Evolutionary conservation across 2,329 filamentous ascomycete species (phyloP).

Genomic region (Aspergillus sp.): DNA sequence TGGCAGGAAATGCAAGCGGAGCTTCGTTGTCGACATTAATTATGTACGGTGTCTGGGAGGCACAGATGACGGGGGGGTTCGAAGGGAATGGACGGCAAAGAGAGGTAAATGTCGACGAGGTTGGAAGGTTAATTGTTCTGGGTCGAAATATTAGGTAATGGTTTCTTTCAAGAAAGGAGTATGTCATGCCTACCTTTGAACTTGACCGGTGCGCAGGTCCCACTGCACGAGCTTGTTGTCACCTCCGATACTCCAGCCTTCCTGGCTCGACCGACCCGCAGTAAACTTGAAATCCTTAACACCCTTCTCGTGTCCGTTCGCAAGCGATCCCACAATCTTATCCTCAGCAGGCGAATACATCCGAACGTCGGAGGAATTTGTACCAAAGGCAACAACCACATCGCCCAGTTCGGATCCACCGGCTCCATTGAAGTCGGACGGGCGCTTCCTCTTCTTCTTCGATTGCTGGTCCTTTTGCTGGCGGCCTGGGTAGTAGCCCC

Average conservation of each 20-base stretch:
- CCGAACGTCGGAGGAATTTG: slow-evolving; percentile 42
- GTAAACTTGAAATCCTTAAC: slow-evolving; percentile 48
- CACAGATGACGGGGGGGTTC: slow-evolving; percentile 42
- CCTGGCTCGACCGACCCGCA: slow-evolving; percentile 28
- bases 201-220: slow-evolving; percentile 41
- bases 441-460: slow-evolving; percentile 48
- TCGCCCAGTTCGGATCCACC: slow-evolving; percentile 31
- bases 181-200: slow-evolving; percentile 33
- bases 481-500: slow-evolving; percentile 39
- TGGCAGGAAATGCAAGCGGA: slow-evolving; percentile 41
- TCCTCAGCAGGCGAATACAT: slow-evolving; percentile 46
- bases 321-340: slow-evolving; percentile 39
- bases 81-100: slow-evolving; percentile 37
- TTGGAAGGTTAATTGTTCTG: slow-evolving; percentile 40
- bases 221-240: slow-evolving; percentile 49
- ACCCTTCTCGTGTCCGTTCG: slow-evolving; percentile 42
- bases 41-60: slow-evolving; percentile 44
- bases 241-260: slow-evolving; percentile 49
- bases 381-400: slow-evolving; percentile 45
- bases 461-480: slow-evolving; percentile 31
- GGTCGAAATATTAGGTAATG: slow-evolving; percentile 9
- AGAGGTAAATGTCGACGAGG: slow-evolving; percentile 31
- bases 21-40: slow-evolving; percentile 36
- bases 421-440: slow-evolving; percentile 34
- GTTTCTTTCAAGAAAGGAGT: slow-evolving; percentile 3